Evolutionary conservation across 2,329 filamentous ascomycete species (phyloP).

Genomic region (Arthrobotrys musiformis): DNA sequence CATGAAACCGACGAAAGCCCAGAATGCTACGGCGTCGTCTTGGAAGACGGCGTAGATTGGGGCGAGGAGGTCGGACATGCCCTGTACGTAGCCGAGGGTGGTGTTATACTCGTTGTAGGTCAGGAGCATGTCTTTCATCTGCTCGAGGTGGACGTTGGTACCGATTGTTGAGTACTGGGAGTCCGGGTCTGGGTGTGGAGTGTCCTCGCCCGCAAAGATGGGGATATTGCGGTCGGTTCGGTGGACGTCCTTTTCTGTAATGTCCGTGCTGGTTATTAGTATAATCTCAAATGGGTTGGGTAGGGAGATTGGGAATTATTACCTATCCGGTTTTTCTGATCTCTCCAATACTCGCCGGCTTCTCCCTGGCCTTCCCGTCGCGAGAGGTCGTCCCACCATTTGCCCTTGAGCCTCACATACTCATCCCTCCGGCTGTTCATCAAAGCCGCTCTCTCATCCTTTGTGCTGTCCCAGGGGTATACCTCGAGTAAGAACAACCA

Average conservation of each 20-base stretch:
- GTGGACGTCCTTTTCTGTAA: slow-evolving; percentile 95
- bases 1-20: slow-evolving; percentile 97
- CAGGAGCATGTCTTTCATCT: slow-evolving; percentile 98
- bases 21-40: slow-evolving; percentile 96
- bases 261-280: slow-evolving; percentile 19
- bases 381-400: slow-evolving; percentile 96
- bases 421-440: slow-evolving; percentile 88
- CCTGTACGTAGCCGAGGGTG: slow-evolving; percentile 95
- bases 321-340: slow-evolving; percentile 94
- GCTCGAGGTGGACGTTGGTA: slow-evolving; percentile 96
- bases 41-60: slow-evolving; percentile 97
- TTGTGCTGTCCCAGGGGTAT: slow-evolving; percentile 90
- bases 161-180: slow-evolving; percentile 92
- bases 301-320: slow-evolving; percentile 63
- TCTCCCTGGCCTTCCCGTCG: slow-evolving; percentile 72
- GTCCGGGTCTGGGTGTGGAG: slow-evolving; percentile 93
- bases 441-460: slow-evolving; percentile 83
- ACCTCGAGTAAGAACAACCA: slow-evolving; percentile 95
- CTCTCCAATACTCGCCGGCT: slow-evolving; percentile 93
- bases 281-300: slow-evolving; percentile 8
- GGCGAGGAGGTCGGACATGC: slow-evolving; percentile 96
- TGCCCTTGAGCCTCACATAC: slow-evolving; percentile 90
- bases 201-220: slow-evolving; percentile 96
- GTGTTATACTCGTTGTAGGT: slow-evolving; percentile 99
- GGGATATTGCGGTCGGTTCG: slow-evolving; percentile 92